Percentiles rank a stretch among this genome's conserved stretches.
Conservation (phyloP, 495 filamentous ascomycete genomes). For the Letharia columbiana region DNA sequence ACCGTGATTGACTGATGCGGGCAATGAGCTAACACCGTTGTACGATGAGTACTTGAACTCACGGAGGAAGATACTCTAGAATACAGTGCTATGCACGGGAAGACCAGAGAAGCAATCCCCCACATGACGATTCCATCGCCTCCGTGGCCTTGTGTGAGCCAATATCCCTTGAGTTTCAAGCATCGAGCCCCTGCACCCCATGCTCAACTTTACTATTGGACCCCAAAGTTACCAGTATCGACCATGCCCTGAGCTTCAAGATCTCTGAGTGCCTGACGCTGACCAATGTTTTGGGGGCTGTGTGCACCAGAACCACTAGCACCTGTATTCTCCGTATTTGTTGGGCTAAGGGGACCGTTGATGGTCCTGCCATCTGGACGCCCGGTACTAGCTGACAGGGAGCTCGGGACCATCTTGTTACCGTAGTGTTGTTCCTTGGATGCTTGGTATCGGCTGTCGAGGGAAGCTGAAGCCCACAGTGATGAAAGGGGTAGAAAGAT, state of each 20-base stretch:
- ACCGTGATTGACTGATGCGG: background rate
- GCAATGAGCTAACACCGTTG: too few species aligned
- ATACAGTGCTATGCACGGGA: background rate
- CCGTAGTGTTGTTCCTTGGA: slow-evolving; percentile 10
- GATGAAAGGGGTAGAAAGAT: slow-evolving; percentile 73
- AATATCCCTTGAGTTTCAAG: background rate
- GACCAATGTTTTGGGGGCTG: background rate
- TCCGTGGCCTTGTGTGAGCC: background rate
- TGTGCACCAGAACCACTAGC: slow-evolving; percentile 2
- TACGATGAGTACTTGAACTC: too few species aligned
- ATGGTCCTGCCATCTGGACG: slow-evolving; percentile 14
- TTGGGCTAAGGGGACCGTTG: slow-evolving; percentile 21
- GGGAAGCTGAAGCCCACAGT: slow-evolving; percentile 53
- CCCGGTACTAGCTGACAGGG: slow-evolving; percentile 10
- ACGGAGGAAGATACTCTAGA: background rate
- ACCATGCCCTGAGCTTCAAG: slow-evolving; percentile 22
- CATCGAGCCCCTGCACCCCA: background rate
- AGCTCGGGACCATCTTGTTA: slow-evolving; percentile 12
- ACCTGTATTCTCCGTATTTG: slow-evolving; percentile 13
- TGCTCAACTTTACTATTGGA: slow-evolving; percentile 2
- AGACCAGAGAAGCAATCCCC: background rate
- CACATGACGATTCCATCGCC: background rate
- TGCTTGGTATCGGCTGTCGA: slow-evolving; percentile 13
- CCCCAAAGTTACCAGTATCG: slow-evolving; percentile 2
- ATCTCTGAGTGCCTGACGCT: slow-evolving; percentile 10